Evolutionary conservation across 164 flowering plant species (phyloP).

Genomic region (Litsea cubeba): DNA sequence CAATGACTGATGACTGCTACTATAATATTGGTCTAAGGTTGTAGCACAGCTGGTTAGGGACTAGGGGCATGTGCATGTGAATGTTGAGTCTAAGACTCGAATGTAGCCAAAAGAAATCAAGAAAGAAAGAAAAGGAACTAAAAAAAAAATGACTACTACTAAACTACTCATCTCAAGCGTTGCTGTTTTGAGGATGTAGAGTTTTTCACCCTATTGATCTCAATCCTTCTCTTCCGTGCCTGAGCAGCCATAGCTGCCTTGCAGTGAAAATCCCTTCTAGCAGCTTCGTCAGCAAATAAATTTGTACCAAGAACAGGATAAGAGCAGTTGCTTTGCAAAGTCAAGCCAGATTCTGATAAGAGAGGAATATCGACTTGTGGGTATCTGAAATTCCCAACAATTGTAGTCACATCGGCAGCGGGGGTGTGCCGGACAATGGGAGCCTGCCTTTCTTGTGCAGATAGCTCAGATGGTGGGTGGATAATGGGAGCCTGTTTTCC

Average conservation of each 20-base stretch:
- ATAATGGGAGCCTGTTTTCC: not conserved
- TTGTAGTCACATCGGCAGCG: not conserved
- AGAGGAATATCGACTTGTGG: slow-evolving; percentile 4
- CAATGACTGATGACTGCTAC: no score
- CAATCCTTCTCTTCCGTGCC: slow-evolving; percentile 39
- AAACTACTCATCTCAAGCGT: slow-evolving; percentile 3
- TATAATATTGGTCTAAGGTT: no score
- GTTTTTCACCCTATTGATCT: slow-evolving; percentile 29
- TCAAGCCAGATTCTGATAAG: not conserved
- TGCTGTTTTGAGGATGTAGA: not conserved
- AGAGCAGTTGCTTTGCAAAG: slow-evolving; percentile 11
- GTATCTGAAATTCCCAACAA: not conserved
- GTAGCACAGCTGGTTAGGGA: no score
- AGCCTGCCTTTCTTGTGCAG: no score
- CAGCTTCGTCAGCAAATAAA: slow-evolving; percentile 13
- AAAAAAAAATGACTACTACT: not conserved
- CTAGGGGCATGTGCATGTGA: no score
- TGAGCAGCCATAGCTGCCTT: slow-evolving; percentile 29
- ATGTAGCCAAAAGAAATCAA: no score
- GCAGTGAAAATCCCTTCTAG: not conserved
- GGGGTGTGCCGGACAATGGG: not conserved
- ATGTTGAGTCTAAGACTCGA: no score
- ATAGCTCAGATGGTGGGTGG: slow-evolving; percentile 11
- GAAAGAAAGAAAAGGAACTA: no score
- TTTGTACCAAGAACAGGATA: slow-evolving; percentile 32